A percentile compares a stretch with the other conserved stretches of the same genome.
These are phyloP conservation scores for Suaeda aralocaspica DNA, from an alignment of 148 eudicot species.

Conservation along the genomic window DNA sequence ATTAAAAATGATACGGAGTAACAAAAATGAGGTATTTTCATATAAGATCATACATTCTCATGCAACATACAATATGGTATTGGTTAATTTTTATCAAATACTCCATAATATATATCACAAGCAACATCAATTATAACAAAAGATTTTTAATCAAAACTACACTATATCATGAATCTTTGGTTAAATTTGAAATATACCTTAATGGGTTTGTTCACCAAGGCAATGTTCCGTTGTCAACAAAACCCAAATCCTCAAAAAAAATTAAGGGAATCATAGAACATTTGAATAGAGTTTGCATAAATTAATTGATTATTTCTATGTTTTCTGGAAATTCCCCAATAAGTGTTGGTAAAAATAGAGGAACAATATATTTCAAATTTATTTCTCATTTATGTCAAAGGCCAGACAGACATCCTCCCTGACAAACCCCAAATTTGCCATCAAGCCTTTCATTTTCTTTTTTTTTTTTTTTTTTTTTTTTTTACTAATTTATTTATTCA, in stretches of 20 bases:
- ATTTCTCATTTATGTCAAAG: neutral
- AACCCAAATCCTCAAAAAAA: neutral
- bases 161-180: neutral
- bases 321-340: slow-evolving; percentile 16
- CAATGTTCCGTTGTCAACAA: neutral
- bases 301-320: neutral
- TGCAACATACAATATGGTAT: no score
- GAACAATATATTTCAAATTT: neutral
- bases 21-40: no score
- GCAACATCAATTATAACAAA: no score
- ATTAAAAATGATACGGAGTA: no score
- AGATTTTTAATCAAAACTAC: neutral
- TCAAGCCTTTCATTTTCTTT: no score
- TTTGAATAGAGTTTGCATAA: neutral
- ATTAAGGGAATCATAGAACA: neutral
- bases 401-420: slow-evolving; percentile 14
- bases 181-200: slow-evolving; percentile 10
- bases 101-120: no score
- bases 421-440: slow-evolving; percentile 5
- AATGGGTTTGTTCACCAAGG: neutral
- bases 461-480: no score
- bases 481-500: no score
- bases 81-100: no score
- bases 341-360: slow-evolving; percentile 9
- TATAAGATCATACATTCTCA: no score